Evolutionary conservation across 345 rosid genomes (phyloP).

Genomic region (Lumnitzera racemosa): DNA sequence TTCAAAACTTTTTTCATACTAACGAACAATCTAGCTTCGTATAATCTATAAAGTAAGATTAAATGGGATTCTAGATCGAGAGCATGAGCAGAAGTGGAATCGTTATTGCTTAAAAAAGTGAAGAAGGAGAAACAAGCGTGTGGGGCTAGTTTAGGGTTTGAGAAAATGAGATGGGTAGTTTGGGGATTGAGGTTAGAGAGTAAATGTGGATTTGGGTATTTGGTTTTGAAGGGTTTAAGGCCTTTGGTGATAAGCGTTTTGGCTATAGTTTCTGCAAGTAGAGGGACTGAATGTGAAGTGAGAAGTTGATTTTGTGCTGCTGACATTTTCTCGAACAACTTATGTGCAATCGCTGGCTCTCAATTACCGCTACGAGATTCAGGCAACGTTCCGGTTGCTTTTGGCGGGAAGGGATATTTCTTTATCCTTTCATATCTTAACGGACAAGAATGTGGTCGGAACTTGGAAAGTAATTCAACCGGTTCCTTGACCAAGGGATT

Average conservation of each 20-base stretch:
- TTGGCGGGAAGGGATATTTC: too few species aligned
- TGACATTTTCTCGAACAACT: too few species aligned
- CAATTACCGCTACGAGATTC: too few species aligned
- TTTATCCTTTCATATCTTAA: too few species aligned
- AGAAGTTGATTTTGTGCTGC: too few species aligned
- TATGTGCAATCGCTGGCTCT: too few species aligned
- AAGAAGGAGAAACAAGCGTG: slow-evolving; percentile 47
- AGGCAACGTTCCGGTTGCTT: too few species aligned
- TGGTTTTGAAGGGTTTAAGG: slow-evolving; percentile 25
- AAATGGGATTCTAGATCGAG: slow-evolving; percentile 48
- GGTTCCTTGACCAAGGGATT: too few species aligned
- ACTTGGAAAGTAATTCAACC: too few species aligned
- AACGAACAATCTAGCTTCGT: slow-evolving; percentile 30
- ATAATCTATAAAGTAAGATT: slow-evolving; percentile 36
- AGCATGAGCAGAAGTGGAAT: slow-evolving; percentile 22
- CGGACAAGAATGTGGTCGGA: too few species aligned
- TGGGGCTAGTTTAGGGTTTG: slow-evolving; percentile 39
- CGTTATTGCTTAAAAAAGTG: slow-evolving; percentile 34
- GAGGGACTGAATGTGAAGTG: too few species aligned
- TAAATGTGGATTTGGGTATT: slow-evolving; percentile 16
- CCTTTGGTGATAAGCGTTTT: slow-evolving; percentile 22
- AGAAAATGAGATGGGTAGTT: slow-evolving; percentile 40
- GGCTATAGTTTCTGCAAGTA: slow-evolving; percentile 20
- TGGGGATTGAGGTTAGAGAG: slow-evolving; percentile 41
- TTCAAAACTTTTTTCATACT: slow-evolving; percentile 45